Percentiles rank a stretch among this genome's conserved stretches.
These are phyloP conservation scores for Lathyrus sativus DNA, from an alignment of 306 rosid species.

Conservation along the genomic window DNA sequence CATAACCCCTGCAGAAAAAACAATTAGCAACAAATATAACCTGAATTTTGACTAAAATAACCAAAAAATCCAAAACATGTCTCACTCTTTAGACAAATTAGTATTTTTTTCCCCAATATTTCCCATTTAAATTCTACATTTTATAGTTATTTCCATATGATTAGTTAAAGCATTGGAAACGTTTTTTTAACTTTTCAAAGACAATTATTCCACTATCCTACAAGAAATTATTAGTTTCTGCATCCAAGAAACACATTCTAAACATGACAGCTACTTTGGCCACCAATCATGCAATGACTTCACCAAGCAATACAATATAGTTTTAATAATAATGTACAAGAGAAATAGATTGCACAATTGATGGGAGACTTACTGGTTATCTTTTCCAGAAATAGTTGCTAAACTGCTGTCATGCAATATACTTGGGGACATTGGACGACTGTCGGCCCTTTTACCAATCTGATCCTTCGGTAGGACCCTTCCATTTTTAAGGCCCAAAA, in stretches of 20 bases:
- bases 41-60: constrained; percentile 5
- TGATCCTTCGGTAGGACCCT: constrained; percentile 66
- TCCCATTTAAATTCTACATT: constrained; percentile 19
- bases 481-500: constrained; percentile 57
- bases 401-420: constrained; percentile 75
- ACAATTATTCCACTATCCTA: constrained; percentile 12
- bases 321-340: constrained; percentile 21
- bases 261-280: constrained; percentile 21
- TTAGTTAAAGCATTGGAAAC: constrained; percentile 11
- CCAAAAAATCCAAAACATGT: not conserved
- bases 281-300: constrained; percentile 30
- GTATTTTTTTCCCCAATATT: not conserved
- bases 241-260: constrained; percentile 24
- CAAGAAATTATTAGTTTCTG: constrained; percentile 31
- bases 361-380: constrained; percentile 71
- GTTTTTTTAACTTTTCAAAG: not conserved
- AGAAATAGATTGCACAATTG: constrained; percentile 30
- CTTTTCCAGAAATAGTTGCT: constrained; percentile 64
- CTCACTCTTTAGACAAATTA: not conserved
- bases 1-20: constrained; percentile 64
- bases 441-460: constrained; percentile 58
- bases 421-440: constrained; percentile 86
- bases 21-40: constrained; percentile 19
- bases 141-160: not conserved
- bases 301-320: constrained; percentile 25